Base-by-base conservation (phyloP, 2,329 filamentous ascomycete species). In the Colletotrichum spinosum region DNA sequence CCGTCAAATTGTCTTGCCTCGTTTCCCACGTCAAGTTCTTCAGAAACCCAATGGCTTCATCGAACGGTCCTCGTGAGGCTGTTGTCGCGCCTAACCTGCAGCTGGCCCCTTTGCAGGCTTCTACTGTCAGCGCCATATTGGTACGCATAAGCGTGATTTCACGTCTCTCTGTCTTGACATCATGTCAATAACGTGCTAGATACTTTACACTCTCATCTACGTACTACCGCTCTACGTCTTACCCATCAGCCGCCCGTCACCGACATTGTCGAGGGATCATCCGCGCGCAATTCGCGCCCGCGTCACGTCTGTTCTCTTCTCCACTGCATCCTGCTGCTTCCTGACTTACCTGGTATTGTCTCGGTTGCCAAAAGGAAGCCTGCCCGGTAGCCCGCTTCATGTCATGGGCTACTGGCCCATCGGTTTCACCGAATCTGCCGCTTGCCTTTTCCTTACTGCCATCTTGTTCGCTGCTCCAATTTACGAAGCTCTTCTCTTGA, bases 211-310 rank as follows among this genome's bases (percentile, higher is more conserved):
- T n/a, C 77, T 94, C 71, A 80, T 93, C 80, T 99, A 98, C 80
- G 92, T 99, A 72, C 81, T 92, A 4, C 95, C 96, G 33, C 93
- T 98, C 78, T 97, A 99, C 82, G 83, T 95, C 68, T 96, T 91
- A 17, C 78, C 88, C 4, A 85, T 88, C 17, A 97, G 95, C 6
- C 88, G 94, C 56, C 94, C 94, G 7, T 96, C 93, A 8, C 86
- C 88, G 34, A 88, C 85, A 59, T 86, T 97, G 35, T 92, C 92
- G 67, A 90, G 96, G 74, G 94, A 98, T 86, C 91, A 93, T 35
- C 93, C 94, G 9, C 90, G 91, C 10, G 93, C 97, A 55, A 98
- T 99, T 79, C 90, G 90, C 70, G 92, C 93, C 62, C 90, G 96
- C 70, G 91, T 97, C 72, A 86, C 90, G 60, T 91, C 90, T 57